Evolutionary conservation across 768 basidiomycete genomes (phyloP).

Genomic region (Xerocomellus amylosporus): DNA sequence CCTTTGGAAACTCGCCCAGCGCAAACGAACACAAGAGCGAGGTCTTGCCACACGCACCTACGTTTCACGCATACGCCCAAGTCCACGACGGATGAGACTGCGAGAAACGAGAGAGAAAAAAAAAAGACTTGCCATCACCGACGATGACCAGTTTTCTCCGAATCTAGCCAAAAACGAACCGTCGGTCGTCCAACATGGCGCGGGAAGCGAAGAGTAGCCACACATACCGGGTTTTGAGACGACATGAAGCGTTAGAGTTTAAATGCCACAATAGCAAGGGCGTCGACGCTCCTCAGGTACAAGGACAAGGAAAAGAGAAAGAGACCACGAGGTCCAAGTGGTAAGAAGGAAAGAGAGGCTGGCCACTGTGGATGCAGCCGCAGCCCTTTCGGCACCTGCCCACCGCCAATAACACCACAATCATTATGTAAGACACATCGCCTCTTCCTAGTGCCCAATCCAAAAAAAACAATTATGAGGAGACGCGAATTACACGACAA

Average conservation of each 20-base stretch:
- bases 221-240: conserved; percentile 63
- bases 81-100: too few species aligned
- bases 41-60: conserved; percentile 91
- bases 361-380: conserved; percentile 25
- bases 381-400: conserved; percentile 27
- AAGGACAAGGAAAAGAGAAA: conserved; percentile 1
- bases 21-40: conserved; percentile 89
- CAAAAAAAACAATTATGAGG: neutral
- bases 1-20: conserved; percentile 90
- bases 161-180: conserved; percentile 49
- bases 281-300: conserved; percentile 1
- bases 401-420: conserved; percentile 23
- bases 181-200: neutral
- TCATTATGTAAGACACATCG: conserved; percentile 27
- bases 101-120: too few species aligned
- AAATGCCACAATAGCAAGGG: neutral
- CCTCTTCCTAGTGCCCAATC: neutral
- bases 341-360: conserved; percentile 19
- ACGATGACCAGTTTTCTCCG: conserved; percentile 95
- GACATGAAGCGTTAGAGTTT: conserved; percentile 28
- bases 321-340: neutral
- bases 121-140: conserved; percentile 74
- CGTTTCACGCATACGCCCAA: too few species aligned
- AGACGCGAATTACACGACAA: neutral
- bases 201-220: neutral